These are phyloP conservation scores for Pyrenula massariospora DNA, from an alignment of 495 filamentous ascomycete genomes.

Conservation along the genomic window DNA sequence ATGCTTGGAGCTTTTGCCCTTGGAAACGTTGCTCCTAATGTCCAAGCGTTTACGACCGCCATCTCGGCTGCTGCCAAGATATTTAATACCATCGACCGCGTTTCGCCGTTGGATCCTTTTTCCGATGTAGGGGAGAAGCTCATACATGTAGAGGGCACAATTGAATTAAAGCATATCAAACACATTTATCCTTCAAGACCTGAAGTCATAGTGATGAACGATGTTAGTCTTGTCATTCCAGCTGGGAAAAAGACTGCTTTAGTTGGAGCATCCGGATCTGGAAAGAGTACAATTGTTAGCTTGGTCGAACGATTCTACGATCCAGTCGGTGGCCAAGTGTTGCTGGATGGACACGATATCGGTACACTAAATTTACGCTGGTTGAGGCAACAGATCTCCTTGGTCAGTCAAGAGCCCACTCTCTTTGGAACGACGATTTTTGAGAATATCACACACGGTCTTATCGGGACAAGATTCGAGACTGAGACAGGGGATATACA, in stretches of 20 bases:
- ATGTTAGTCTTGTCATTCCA: slow-evolving; percentile 23
- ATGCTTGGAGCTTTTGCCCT: slow-evolving; percentile 4
- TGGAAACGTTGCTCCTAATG: slow-evolving; percentile 18
- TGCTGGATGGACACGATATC: slow-evolving; percentile 11
- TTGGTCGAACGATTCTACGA: slow-evolving; percentile 39
- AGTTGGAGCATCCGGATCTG: slow-evolving; percentile 39
- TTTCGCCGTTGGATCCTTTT: slow-evolving; percentile 22
- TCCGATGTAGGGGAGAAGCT: slow-evolving; percentile 13
- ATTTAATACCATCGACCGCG: slow-evolving; percentile 23
- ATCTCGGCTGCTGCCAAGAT: slow-evolving; percentile 23
- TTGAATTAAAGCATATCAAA: slow-evolving; percentile 40
- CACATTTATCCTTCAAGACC: slow-evolving; percentile 42
- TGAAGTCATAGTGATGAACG: slow-evolving; percentile 19
- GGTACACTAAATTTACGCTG: slow-evolving; percentile 5
- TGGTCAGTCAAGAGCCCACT: slow-evolving; percentile 6
- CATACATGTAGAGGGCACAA: slow-evolving; percentile 19
- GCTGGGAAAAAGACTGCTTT: slow-evolving; percentile 32
- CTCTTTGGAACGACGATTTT: slow-evolving; percentile 9
- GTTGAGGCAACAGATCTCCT: slow-evolving; percentile 7
- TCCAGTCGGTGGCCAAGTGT: slow-evolving; percentile 25
- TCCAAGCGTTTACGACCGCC: slow-evolving; percentile 21
- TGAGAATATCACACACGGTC: slow-evolving; percentile 5
- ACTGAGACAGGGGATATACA: neutral
- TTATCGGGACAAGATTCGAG: slow-evolving; percentile 1
- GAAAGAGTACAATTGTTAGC: slow-evolving; percentile 35